Conservation (phyloP, 106 monocot genomes). For the Dactylorhiza incarnata region DNA sequence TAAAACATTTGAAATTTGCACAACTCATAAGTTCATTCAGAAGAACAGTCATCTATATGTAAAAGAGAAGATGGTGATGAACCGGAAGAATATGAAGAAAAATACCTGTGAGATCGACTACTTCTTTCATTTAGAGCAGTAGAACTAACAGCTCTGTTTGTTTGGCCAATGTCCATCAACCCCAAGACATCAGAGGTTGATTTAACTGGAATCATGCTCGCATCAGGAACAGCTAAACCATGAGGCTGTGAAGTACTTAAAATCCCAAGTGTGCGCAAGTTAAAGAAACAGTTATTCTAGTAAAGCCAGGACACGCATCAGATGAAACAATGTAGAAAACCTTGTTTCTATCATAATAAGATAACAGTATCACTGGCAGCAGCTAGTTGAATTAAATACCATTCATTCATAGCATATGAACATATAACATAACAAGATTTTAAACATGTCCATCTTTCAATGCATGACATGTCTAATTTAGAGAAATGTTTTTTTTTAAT, state of each 20-base stretch:
- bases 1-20: background rate
- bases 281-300: conserved; percentile 26
- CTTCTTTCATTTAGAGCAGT: conserved; percentile 97
- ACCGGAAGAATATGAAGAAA: background rate
- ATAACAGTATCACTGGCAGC: background rate
- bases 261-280: conserved; percentile 73
- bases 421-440: background rate
- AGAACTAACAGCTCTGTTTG: conserved; percentile 81
- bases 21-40: background rate
- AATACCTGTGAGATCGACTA: conserved; percentile 89
- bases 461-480: background rate
- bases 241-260: conserved; percentile 76
- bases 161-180: conserved; percentile 70
- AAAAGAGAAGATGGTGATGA: background rate
- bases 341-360: background rate
- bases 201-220: conserved; percentile 72
- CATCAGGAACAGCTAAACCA: conserved; percentile 92
- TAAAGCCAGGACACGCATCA: background rate
- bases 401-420: background rate
- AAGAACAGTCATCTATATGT: background rate
- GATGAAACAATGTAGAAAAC: background rate
- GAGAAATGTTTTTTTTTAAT: too few relatives aligned
- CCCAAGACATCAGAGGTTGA: conserved; percentile 83
- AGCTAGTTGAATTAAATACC: background rate
- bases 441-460: background rate